Evolutionary conservation across 768 basidiomycete genomes (phyloP), one percentile per base, ranked within the genome.

Genomic region (Trametes punicea): DNA sequence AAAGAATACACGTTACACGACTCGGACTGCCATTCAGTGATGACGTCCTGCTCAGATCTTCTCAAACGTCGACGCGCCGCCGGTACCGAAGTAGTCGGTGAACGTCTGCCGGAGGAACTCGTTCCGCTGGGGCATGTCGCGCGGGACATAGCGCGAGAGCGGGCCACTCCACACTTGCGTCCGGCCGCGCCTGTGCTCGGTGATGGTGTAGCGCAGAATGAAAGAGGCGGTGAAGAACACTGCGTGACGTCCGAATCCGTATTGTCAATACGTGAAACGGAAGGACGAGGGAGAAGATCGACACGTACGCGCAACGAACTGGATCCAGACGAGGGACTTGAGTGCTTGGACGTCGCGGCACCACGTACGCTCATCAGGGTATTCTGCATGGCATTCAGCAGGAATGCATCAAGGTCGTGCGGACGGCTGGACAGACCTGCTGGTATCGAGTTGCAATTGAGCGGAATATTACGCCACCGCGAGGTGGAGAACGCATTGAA

Each of bases 401-500:
- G 21, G 15, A 18, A 25, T 6, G 38, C 8, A 20, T 39, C 11
- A 33, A 13, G 23, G 18, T 18, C 33, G n/a, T 40, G 16, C 33
- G 9, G n/a, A 40, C 15, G 59, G n/a, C n/a, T n/a, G n/a, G n/a
- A n/a, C 73, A 23, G 27, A 80, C 81, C 76, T 48, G 55, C 62
- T 25, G 81, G 80, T 36, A 84, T 82, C 41, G 69, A 57, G 41
- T 70, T 67, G 69, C 83, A 84, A 38, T 72, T 64, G 51, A 79
- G 67, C 15, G 80, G 79, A 21, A 81, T 69, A 39, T 72, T 64
- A 25, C 66, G 67, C 82, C 82, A 85, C 31, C 83, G 77, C 13
- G 78, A 74, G 16, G 80, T 83, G 0, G 83, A 84, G 67, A 85
- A 84, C 13, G 77, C 75, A 62, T 81, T 83, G 75, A 81, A 80